Base-by-base conservation (phyloP, 495 filamentous ascomycete genomes). In the Physcia stellaris region DNA sequence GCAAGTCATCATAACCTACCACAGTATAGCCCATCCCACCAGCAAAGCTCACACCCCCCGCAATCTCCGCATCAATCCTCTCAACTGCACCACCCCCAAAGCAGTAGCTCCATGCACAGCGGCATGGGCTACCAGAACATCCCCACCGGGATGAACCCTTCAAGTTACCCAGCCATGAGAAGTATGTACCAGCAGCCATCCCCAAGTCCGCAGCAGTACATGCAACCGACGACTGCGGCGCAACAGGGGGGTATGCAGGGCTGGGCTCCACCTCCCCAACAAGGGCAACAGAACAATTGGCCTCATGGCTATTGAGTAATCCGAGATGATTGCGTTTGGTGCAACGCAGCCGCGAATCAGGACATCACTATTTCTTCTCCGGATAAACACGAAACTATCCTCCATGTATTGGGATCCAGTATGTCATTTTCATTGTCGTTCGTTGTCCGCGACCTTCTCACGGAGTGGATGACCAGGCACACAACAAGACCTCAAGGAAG, bases 151-250 rank as follows among this genome's bases (percentile, higher is more conserved):
- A 64, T 80, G 55, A 75, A 54, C 62, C 64, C 32, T 67, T 68
- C 42, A 52, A 61, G 34, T 48, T 70, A 24, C 55, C 62, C 13
- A 39, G 47, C 49, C 1, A 40, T 49, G 38, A 66, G 73, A 53
- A 66, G 62, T 37, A 72, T 79, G 52, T 77, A 77, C 42, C 58
- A 63, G 31, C 57, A 65, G 16, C 38, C 18, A 3, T 71, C 72
- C 30, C 71, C 70, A 50, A 71, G 64, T 4, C 67, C 71, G 15
- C 70, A 75, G 28, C 74, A 78, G 49, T 79, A 76, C 50, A 49
- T 46, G 63, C 66, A 58, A 35, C 59, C 68, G 29, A 62, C 53
- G 9, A 62, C 54, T 37, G 58, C 57, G 37, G 59, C 49, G 29
- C 68, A 61, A 45, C 58, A 68, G 46, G 51, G 60, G 37, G 52